These are phyloP conservation scores for Keqinozyma sinolaborantium DNA, from an alignment of 1,139 yeast genomes.

Conservation along the genomic window DNA sequence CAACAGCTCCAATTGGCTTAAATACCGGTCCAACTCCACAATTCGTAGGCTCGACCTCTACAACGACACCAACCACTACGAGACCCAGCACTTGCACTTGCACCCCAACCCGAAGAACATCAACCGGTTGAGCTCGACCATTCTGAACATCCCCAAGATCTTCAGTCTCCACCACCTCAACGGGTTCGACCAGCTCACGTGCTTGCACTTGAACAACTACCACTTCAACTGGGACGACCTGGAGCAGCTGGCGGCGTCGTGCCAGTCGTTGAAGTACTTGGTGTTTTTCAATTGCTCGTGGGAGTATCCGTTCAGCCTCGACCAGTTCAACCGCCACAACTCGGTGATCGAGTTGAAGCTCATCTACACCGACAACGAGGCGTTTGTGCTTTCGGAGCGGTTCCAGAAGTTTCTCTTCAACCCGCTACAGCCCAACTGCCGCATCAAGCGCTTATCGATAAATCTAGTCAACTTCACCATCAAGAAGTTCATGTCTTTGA, in stretches of 20 bases:
- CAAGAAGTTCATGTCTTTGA: conserved; percentile 11
- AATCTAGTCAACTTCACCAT: conserved; percentile 9
- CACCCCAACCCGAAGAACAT: conserved; percentile 17
- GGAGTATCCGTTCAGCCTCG: conserved; percentile 40
- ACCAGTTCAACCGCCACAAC: conserved; percentile 27
- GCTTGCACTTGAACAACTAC: conserved; percentile 24
- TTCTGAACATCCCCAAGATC: conserved; percentile 20
- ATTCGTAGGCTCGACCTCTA: conserved; percentile 23
- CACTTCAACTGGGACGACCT: conserved; percentile 32
- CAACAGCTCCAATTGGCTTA: conserved; percentile 42
- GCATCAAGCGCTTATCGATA: conserved; percentile 18
- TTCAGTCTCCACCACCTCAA: conserved; percentile 32
- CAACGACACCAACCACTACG: conserved; percentile 20
- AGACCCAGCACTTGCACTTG: conserved; percentile 12
- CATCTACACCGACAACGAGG: conserved; percentile 22
- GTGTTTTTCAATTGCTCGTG: conserved; percentile 35
- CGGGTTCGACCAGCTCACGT: conserved; percentile 17
- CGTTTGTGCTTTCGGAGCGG: conserved; percentile 37
- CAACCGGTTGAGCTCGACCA: conserved; percentile 7
- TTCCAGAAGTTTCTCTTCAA: conserved; percentile 24
- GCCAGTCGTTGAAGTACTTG: conserved; percentile 9
- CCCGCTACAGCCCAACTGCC: conserved; percentile 13
- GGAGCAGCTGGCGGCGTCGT: background rate
- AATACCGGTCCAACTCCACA: conserved; percentile 22
- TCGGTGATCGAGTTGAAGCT: conserved; percentile 20